These are phyloP conservation scores for Nigrospora osmanthi DNA, from an alignment of 2,329 filamentous ascomycete species.

Conservation along the genomic window DNA sequence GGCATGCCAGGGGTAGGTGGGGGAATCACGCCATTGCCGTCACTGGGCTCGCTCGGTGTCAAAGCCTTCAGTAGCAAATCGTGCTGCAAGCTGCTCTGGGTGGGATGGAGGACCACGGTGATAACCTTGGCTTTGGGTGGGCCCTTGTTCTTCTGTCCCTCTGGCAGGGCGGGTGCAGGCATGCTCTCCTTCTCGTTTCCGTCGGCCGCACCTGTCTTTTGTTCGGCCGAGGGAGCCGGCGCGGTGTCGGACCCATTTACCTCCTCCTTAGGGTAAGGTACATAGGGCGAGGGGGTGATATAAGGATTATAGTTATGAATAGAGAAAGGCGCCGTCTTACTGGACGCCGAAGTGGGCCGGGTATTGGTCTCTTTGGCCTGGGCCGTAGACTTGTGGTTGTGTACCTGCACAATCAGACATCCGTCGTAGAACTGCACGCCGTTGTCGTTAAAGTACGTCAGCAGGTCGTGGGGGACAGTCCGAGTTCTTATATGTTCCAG, in stretches of 20 bases:
- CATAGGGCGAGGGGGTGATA: slow-evolving; percentile 81
- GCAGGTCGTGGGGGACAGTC: slow-evolving; percentile 82
- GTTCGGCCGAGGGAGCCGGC: slow-evolving; percentile 17
- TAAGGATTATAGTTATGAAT: slow-evolving; percentile 90
- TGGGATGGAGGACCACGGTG: slow-evolving; percentile 81
- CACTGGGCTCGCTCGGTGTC: slow-evolving; percentile 49
- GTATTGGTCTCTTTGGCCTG: slow-evolving; percentile 49
- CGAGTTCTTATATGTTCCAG: slow-evolving; percentile 69
- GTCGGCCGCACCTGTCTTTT: slow-evolving; percentile 30
- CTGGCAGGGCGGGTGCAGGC: slow-evolving; percentile 39
- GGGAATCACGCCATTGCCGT: slow-evolving; percentile 38
- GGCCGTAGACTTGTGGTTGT: slow-evolving; percentile 70
- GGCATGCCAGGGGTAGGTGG: slow-evolving; percentile 53
- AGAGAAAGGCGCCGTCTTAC: slow-evolving; percentile 64
- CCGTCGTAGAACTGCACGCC: slow-evolving; percentile 86
- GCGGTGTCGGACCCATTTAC: slow-evolving; percentile 15
- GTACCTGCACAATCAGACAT: slow-evolving; percentile 88
- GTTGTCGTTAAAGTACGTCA: slow-evolving; percentile 65
- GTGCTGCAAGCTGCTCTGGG: slow-evolving; percentile 62
- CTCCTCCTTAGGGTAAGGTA: slow-evolving; percentile 59
- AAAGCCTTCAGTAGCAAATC: slow-evolving; percentile 72
- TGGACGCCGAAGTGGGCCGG: slow-evolving; percentile 46
- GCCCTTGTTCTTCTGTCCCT: slow-evolving; percentile 34
- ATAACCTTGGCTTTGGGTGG: slow-evolving; percentile 56
- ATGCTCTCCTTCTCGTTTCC: slow-evolving; percentile 52